Percentiles rank a stretch among this genome's conserved stretches.
Conservation (phyloP, 495 filamentous ascomycete genomes). For the Podospora conica region DNA sequence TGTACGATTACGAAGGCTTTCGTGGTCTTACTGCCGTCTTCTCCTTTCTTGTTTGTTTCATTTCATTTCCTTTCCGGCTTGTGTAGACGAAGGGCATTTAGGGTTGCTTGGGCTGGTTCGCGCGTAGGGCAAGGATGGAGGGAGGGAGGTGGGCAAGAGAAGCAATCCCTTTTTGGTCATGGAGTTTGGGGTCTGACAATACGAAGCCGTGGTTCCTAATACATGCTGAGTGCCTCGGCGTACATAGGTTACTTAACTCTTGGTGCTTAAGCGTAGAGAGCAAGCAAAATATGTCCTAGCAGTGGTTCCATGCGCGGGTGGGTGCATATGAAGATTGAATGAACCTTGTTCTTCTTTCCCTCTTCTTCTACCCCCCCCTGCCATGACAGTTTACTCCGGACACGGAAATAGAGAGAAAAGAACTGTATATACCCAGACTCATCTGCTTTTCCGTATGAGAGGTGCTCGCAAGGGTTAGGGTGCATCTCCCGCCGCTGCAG, state of each 20-base stretch:
- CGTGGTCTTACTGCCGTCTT: not conserved
- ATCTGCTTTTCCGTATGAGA: not conserved
- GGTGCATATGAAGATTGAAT: not conserved
- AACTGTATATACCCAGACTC: not conserved
- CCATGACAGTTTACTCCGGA: not conserved
- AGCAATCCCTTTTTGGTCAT: conserved; percentile 20
- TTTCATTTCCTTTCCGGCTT: not conserved
- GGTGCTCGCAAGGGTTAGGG: not conserved
- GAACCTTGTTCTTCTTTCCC: not conserved
- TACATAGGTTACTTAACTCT: too few species aligned
- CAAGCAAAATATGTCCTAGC: not conserved
- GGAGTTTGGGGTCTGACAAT: conserved; percentile 23
- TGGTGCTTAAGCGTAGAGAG: not conserved
- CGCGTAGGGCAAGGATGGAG: conserved; percentile 3
- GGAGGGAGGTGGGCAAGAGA: conserved; percentile 1
- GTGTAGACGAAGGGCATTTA: conserved; percentile 8
- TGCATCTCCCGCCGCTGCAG: not conserved
- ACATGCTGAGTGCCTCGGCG: not conserved
- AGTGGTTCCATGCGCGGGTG: not conserved
- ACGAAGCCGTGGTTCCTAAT: conserved; percentile 6
- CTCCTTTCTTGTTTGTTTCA: not conserved
- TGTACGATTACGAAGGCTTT: conserved; percentile 7
- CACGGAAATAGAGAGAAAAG: not conserved
- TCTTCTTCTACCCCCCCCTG: not conserved
- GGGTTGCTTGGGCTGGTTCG: not conserved